phyloP scores from a whole-genome alignment of 2,329 filamentous ascomycete species.

The Penicillium sp. region DNA sequence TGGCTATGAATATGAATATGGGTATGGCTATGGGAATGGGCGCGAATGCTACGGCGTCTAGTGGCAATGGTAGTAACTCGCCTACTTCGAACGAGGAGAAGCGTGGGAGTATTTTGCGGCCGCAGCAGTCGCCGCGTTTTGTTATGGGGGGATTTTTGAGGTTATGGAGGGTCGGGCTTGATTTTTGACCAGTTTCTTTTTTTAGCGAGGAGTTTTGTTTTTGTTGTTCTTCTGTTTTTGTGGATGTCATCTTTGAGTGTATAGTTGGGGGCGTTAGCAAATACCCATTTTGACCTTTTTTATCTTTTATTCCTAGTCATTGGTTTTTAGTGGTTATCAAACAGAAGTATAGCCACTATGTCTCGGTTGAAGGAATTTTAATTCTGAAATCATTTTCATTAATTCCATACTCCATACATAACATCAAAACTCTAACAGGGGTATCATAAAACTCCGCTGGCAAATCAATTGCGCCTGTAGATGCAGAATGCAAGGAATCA shows the following conservation, averaged over 20 bases:
- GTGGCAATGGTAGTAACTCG: slow-evolving; percentile 7
- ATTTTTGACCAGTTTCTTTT: neutral
- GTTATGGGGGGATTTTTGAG: slow-evolving; percentile 52
- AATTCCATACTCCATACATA: too few relatives aligned
- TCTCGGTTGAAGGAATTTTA: too few relatives aligned
- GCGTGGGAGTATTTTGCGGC: slow-evolving; percentile 4
- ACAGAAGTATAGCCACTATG: too few relatives aligned
- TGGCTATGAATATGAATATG: slow-evolving; percentile 14
- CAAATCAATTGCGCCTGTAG: neutral
- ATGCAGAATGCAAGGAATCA: neutral
- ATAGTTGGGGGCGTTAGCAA: neutral
- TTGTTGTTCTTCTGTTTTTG: neutral
- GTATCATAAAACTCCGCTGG: neutral
- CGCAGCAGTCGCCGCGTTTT: slow-evolving; percentile 33
- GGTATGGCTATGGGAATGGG: neutral
- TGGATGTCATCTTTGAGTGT: neutral
- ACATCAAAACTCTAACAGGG: neutral
- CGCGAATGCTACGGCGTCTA: too few relatives aligned
- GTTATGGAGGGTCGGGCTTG: slow-evolving; percentile 46
- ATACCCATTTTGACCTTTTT: neutral
- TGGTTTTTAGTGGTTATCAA: too few relatives aligned
- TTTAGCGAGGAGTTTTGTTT: neutral
- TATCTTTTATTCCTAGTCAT: too few relatives aligned
- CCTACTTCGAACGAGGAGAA: neutral
- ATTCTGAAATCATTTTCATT: neutral